phyloP scores from a whole-genome alignment of 768 basidiomycete species.

The Mrakia blollopis region DNA sequence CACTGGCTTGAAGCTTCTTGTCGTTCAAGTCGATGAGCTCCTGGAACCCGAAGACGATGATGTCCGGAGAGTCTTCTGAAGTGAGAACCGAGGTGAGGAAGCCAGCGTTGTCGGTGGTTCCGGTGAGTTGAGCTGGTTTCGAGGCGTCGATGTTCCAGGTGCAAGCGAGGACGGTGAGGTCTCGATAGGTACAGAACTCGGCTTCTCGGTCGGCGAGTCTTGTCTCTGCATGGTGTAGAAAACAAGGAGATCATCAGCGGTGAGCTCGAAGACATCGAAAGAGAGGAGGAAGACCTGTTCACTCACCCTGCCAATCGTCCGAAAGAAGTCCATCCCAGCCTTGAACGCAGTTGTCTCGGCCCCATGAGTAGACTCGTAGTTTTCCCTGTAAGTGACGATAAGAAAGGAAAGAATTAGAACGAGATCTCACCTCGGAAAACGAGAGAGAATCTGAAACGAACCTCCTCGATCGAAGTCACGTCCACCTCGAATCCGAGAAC shows the following conservation, averaged over 20 bases:
- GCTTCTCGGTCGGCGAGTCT: slow-evolving; percentile 69
- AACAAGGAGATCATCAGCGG: slow-evolving; percentile 1
- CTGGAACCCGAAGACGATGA: slow-evolving; percentile 91
- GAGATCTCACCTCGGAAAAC: background rate
- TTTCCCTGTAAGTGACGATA: slow-evolving; percentile 39
- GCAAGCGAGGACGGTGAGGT: slow-evolving; percentile 69
- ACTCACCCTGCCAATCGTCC: slow-evolving; percentile 79
- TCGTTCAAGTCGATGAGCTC: slow-evolving; percentile 94
- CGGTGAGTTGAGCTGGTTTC: slow-evolving; percentile 66
- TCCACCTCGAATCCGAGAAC: slow-evolving; percentile 28
- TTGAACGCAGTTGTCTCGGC: slow-evolving; percentile 61
- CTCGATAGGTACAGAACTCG: slow-evolving; percentile 71
- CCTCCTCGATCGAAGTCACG: slow-evolving; percentile 57
- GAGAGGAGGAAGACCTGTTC: background rate
- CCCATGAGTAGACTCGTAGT: slow-evolving; percentile 68
- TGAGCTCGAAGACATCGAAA: background rate
- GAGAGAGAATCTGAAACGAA: slow-evolving; percentile 42
- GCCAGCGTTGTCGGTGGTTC: slow-evolving; percentile 63
- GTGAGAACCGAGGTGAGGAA: slow-evolving; percentile 74
- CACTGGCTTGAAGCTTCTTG: slow-evolving; percentile 76
- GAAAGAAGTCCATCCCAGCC: slow-evolving; percentile 89
- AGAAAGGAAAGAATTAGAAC: slow-evolving; percentile 30
- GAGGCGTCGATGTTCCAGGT: slow-evolving; percentile 93
- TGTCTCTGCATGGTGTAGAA: slow-evolving; percentile 52
- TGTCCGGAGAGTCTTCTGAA: slow-evolving; percentile 71